phyloP scores from a whole-genome alignment of 169 alveolate species.

The Plasmodium gaboni region DNA sequence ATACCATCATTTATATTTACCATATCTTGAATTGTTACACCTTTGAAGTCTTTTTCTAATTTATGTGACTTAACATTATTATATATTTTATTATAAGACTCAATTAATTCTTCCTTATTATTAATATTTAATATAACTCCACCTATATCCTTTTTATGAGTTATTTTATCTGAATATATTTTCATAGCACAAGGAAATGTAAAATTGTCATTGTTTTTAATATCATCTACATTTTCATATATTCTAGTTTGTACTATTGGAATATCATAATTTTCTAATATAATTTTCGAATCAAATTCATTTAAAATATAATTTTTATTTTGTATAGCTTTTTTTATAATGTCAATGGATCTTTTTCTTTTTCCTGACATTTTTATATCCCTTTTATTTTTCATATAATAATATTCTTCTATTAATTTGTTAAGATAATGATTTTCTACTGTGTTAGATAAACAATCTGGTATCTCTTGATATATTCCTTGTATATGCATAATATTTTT shows the following conservation, averaged over 20 bases:
- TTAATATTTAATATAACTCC: slow-evolving; percentile 80
- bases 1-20: slow-evolving; percentile 70
- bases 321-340: slow-evolving; percentile 65
- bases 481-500: slow-evolving; percentile 55
- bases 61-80: slow-evolving; percentile 59
- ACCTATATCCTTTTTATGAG: slow-evolving; percentile 85
- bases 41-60: slow-evolving; percentile 80
- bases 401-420: slow-evolving; percentile 14
- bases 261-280: slow-evolving; percentile 76
- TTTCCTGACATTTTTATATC: neutral
- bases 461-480: slow-evolving; percentile 47
- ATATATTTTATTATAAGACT: slow-evolving; percentile 69
- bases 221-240: slow-evolving; percentile 61
- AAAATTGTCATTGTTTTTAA: slow-evolving; percentile 24
- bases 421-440: slow-evolving; percentile 36
- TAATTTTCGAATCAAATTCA: slow-evolving; percentile 78
- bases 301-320: slow-evolving; percentile 43
- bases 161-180: slow-evolving; percentile 77
- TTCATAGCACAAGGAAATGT: slow-evolving; percentile 82
- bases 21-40: slow-evolving; percentile 83
- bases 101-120: slow-evolving; percentile 66
- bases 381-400: neutral
- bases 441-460: slow-evolving; percentile 5
- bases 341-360: slow-evolving; percentile 20
- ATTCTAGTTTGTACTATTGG: slow-evolving; percentile 72